Percentiles rank a stretch among this genome's conserved stretches.
Conservation (phyloP, 2,329 filamentous ascomycete species). For the Helminthosporium solani region DNA sequence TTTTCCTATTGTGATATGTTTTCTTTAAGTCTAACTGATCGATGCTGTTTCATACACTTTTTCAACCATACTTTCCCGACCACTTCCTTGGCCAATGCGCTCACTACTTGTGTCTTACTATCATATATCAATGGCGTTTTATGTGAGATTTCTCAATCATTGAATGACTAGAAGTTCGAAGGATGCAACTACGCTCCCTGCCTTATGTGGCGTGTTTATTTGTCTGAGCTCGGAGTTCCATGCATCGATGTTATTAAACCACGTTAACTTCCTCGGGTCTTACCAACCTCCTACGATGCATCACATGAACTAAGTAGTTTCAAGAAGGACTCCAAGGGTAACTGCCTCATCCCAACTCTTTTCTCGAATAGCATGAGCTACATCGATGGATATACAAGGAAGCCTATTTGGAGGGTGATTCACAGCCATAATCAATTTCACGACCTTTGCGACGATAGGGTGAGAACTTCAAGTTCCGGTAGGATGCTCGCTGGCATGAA, state of each 20-base stretch:
- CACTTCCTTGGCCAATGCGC: conserved; percentile 9
- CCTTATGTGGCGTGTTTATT: conserved; percentile 13
- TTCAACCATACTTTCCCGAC: conserved; percentile 9
- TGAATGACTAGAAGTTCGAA: conserved; percentile 17
- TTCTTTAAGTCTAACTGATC: not conserved
- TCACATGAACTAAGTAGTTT: conserved; percentile 42
- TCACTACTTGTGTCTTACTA: conserved; percentile 10
- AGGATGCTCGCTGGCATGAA: conserved; percentile 34
- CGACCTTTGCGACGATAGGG: conserved; percentile 41
- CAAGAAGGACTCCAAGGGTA: conserved; percentile 27
- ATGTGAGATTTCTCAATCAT: conserved; percentile 12
- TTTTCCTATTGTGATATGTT: no score
- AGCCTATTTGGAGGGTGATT: conserved; percentile 33
- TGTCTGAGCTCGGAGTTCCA: conserved; percentile 12
- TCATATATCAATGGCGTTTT: conserved; percentile 5
- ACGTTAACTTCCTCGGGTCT: conserved; percentile 32
- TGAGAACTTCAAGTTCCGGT: conserved; percentile 54
- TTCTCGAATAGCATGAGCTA: conserved; percentile 19
- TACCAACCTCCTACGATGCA: conserved; percentile 41
- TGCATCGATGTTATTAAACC: conserved; percentile 24
- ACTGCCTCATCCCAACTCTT: conserved; percentile 25
- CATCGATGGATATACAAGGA: conserved; percentile 16
- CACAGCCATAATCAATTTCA: conserved; percentile 19
- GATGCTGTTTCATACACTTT: conserved; percentile 1
- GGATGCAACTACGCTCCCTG: conserved; percentile 18